Base-by-base conservation (phyloP, 306 rosid species). In the Ziziphus jujuba region DNA sequence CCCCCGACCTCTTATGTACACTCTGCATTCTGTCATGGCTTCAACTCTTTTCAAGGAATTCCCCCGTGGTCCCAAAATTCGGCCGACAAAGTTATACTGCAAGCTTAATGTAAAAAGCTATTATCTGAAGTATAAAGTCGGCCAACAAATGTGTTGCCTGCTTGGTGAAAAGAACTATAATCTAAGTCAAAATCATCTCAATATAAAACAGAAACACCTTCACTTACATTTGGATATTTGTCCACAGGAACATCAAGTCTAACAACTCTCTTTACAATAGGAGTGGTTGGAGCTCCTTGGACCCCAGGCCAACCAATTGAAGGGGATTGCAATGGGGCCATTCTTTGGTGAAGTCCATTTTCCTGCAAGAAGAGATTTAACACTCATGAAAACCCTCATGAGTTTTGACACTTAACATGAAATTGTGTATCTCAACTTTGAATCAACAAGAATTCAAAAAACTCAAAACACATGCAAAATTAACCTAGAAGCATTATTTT, bases 81-180 rank as follows among this genome's bases (percentile, higher is more conserved):
- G 93, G 69, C 97, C 97, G 62, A 91, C 97, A 78, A 91, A 91
- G 84, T 91, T 91, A 77, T 83, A 91, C 97, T 91, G 88, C 71
- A 72, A 74, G 79, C 70, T 68, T 71, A 73, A 68, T 75, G 75
- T 69, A 52, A 74, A 72, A 68, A 58, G 57, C 64, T 58, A 66
- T 36, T 59, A 77, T 25, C 66, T 31, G 63, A 40, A 71, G 65
- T 40, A 12, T 40, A 40, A 40, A 8, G 45, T 68, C 96, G 89
- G 65, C 96, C 97, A 64, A 91, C 96, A 78, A 91, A 91, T 86
- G 73, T 82, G 86, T 93, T 91, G 88, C 70, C 72, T 71, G 79
- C 66, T 67, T 68, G 70, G 61, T 72, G 73, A 62, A 52, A 72
- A 74, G 70, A 57, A 65, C 65, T 56, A 67, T 28, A 61, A 68